Conservation (phyloP, 140 eudicot genomes). For the Flaveria floridana region DNA sequence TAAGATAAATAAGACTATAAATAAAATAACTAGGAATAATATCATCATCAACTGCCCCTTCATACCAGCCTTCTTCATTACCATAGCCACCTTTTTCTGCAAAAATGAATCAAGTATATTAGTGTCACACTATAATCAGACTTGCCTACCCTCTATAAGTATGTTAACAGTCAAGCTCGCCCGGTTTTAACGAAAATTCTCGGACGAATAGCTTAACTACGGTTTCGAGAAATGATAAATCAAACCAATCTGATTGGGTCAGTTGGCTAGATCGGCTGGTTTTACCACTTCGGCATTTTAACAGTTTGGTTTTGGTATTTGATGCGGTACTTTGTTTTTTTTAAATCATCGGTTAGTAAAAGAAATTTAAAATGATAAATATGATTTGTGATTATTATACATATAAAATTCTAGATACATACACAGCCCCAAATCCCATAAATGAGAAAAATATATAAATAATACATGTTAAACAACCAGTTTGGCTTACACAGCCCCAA, state of each 20-base stretch:
- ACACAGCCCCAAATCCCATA: not conserved
- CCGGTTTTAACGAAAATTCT: too few species aligned
- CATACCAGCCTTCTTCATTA: not conserved
- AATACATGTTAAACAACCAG: too few species aligned
- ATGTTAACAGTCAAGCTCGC: too few species aligned
- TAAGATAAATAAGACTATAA: not conserved
- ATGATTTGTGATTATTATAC: not conserved
- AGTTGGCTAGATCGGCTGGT: not conserved
- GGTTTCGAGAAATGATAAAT: not conserved
- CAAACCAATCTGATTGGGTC: not conserved
- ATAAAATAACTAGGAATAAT: not conserved
- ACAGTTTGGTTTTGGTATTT: not conserved
- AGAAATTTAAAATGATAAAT: not conserved
- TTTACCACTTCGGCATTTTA: not conserved
- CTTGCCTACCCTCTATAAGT: not conserved
- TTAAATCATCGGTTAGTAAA: not conserved
- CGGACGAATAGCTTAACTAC: not conserved
- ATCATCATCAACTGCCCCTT: not conserved
- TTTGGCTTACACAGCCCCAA: too few species aligned
- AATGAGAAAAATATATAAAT: too few species aligned
- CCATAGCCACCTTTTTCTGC: not conserved
- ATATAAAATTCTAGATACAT: too few species aligned
- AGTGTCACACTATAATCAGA: not conserved
- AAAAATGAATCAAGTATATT: not conserved
- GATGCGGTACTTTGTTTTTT: not conserved